Evolutionary conservation across 768 basidiomycete species (phyloP).

Genomic region (Trametes punicea): DNA sequence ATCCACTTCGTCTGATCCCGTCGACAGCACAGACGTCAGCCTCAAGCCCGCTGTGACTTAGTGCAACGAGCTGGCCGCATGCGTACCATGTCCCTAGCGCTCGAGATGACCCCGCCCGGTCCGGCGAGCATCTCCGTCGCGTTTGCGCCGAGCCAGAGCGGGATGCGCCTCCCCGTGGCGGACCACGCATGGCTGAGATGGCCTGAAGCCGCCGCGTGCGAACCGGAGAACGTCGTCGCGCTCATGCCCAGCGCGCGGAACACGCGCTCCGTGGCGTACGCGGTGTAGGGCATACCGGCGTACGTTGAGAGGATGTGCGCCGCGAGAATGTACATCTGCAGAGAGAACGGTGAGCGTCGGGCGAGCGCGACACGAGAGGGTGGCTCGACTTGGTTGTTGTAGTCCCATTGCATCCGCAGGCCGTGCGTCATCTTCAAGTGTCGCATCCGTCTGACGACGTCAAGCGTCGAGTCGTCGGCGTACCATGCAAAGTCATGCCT

Average conservation of each 20-base stretch:
- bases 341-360: background rate
- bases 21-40: background rate
- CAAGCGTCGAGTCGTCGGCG: conserved; percentile 27
- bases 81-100: conserved; percentile 40
- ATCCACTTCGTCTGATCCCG: conserved; percentile 40
- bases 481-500: conserved; percentile 37
- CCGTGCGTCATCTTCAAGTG: conserved; percentile 33
- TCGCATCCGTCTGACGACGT: conserved; percentile 25
- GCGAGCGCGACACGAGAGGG: background rate
- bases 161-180: conserved; percentile 31
- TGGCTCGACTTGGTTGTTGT: conserved; percentile 36
- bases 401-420: conserved; percentile 36
- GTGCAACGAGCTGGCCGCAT: too few relatives aligned
- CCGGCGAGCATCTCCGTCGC: conserved; percentile 31
- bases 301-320: conserved; percentile 35
- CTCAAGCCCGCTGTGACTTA: background rate
- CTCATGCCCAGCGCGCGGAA: conserved; percentile 41
- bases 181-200: conserved; percentile 36
- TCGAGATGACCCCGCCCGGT: conserved; percentile 44
- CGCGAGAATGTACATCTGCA: conserved; percentile 39
- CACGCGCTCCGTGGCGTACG: conserved; percentile 42
- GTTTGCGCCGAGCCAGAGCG: conserved; percentile 27
- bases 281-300: conserved; percentile 32
- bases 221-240: conserved; percentile 36
- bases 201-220: conserved; percentile 32